Base-by-base conservation (phyloP, 768 basidiomycete genomes). In the Tephrocybe sp. region DNA sequence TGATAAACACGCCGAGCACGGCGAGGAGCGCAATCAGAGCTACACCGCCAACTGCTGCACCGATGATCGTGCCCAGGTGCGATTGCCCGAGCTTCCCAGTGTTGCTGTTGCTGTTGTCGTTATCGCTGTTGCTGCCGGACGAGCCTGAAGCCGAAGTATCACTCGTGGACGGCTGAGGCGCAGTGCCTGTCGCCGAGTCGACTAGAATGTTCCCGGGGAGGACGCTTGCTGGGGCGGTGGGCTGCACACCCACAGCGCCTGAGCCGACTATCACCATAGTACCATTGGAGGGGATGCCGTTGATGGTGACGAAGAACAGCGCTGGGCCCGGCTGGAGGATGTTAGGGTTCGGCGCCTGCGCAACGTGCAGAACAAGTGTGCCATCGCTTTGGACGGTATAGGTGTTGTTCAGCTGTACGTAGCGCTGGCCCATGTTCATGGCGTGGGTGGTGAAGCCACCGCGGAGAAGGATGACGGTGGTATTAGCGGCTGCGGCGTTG, bases 261-360 rank as follows among this genome's bases (percentile, higher is more conserved):
- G 74, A 84, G 6, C 95, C 95, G 20, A 93, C 76, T 49, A 83
- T 89, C 47, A 94, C 76, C 65, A 77, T 79, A 11, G 81, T 79
- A 3, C 87, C 94, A 53, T 84, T 85, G 49, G 83, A 85, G 2
- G 93, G 94, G 10, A 97, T 81, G 35, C 92, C 93, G 55, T 85
- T 76, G 52, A 97, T 79, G 32, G 83, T 87, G 51, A 95, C 87
- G 62, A 82, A 96, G 52, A 95, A 52, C 55, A 93, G 72, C 0
- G 80, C 87, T 9, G 94, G 93, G 4, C 94, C 94, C 4, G 95
- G 95, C 60, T 87, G 85, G 74, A 96, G 80, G 60, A 97, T 59
- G 63, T 89, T 87, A 9, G 93, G 72, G 68, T 89, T 92, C 0
- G 91, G 91, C 6, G 82, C 75, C 63, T 95, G 95, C 2, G 87